Base-by-base conservation (phyloP, 805 yeast genomes). In the Hanseniaspora taiwanica region DNA sequence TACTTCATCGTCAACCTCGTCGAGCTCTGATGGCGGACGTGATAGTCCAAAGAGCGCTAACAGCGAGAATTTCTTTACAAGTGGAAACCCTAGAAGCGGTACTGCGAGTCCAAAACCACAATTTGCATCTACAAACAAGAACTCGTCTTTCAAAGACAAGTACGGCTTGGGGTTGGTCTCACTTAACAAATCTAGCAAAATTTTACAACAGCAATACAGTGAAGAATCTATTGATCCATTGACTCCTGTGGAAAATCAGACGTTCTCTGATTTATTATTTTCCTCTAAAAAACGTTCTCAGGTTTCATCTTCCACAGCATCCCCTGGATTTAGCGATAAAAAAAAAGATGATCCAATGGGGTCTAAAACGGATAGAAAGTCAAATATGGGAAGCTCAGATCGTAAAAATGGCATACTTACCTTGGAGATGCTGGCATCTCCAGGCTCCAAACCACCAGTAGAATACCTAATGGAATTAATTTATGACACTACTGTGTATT, bases 401-500 rank as follows among this genome's bases (percentile, higher is more conserved):
- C 16, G 19, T 37, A 35, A 19, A 20, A 37, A 5, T 27, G 29
- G 21, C 18, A n/a, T n/a, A 8, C 67, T 76, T 7, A 74, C 81
- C 1, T 58, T 80, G 35, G 82, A 75, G 48, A 71, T 68, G 36
- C 52, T 78, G 41, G 72, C 78, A 0, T 66, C 76, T 0, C 72
- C 78, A 2, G 62, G 66, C 39, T 63, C 80, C 0, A 69, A 74
- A 2, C 65, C 74, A 12, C 77, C 85, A 4, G 63, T 71, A 12
- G 77, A 72, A 44, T 58, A 62, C 35, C 62, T 75, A 5, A 64
- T 81, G 33, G 78, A 76, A 43, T 54, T 74, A 36, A 69, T 81
- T 35, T 74, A 72, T 49, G 83, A 81, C 46, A 61, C 73, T 4
- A 76, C 80, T 1, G 72, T 76, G 0, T 54, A 78, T 34, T 74